Evolutionary conservation across 371 early-diverging fungal genomes (phyloP), one percentile per base, ranked within the genome.

Genomic region (Sporodiniella umbellata): DNA sequence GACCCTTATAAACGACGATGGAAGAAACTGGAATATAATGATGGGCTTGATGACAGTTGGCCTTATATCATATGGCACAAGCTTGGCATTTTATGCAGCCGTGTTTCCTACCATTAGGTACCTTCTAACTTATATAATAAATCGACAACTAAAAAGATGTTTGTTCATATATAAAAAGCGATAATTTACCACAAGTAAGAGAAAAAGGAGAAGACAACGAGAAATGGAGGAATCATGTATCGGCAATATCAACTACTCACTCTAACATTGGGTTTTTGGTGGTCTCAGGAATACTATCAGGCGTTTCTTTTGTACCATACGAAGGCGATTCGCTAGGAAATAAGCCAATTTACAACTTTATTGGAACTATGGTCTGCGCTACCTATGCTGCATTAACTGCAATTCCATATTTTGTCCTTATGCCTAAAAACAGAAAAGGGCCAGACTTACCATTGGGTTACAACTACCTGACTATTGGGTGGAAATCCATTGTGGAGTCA

Each of bases 71-170:
- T 77, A 77, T 48, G 77, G 77, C 25, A 56, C 77, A 3, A 53
- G 71, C 2, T 56, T 77, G 8, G 77, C 71, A 1, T 77, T 77
- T 51, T 77, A 73, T 54, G 69, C 67, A n/a, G 77, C 77, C 35
- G 74, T 72, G 15, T 77, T 77, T 46, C 77, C 77, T 22, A 67
- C 48, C 8, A 42, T 76, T 8, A 74, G 74, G 70, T 73, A 64
- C 44, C 12, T 2, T 19, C 33, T 39, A 33, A 14, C 42, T 6
- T 40, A 6, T 28, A 17, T 46, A 24, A 21, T 2, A 1, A 15
- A 10, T 11, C 28, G n/a, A n/a, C n/a, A n/a, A n/a, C n/a, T n/a
- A n/a, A n/a, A n/a, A 15, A n/a, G 1, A 43, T 12, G n/a, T 8
- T 17, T 21, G 25, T 23, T 12, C 4, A 14, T 6, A 14, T 14